Evolutionary conservation across 2,329 filamentous ascomycete species (phyloP), one percentile per base, ranked within the genome.

Genomic region (Botrytis hyacinthi): DNA sequence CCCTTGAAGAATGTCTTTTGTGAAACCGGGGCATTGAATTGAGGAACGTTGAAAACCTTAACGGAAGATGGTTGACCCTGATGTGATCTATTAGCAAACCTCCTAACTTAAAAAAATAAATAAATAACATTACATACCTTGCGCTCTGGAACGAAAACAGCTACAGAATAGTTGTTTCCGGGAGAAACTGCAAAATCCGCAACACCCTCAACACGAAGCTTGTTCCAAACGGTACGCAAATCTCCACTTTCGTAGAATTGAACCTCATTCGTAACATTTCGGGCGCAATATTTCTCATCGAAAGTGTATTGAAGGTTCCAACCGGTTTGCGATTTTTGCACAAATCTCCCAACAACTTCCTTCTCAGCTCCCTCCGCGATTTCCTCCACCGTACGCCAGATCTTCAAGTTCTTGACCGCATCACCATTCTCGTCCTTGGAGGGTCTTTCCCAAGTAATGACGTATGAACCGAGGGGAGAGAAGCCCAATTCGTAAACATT

Each of bases 1-100:
- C 95, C 95, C 86, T 99, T 99, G 90, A 94, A 99, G 82, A 99
- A 99, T 1, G 92, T 98, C 90, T 99, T 99, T 82, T 98, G 95
- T 57, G 95, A 98, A 68, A 97, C 91, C 7, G 95, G 91, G 71
- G 85, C 86, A 76, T 84, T 88, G 84, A 98, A 98, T 79, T 96
- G 88, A 60, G 96, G 95, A 51, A 98, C 93, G 78, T 95, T 94
- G 86, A 92, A 99, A 75, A 98, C 93, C 84, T 97, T 97, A 82
- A 98, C 94, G 2, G 93, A 89, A 72, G 96, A 95, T 51, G 96
- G 96, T 88, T 95, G 93, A 70, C 96, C 95, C 93, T 97, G 77
- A n/a, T 72, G 71, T 37, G 26, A 42, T 29, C 63, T 32, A 71
- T 82, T 77, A 81, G 76, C 70, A 46, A 12, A 20, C 10, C 42